Evolutionary conservation across 257 asterid species (phyloP).

Genomic region (Nyctanthes arbortristis): DNA sequence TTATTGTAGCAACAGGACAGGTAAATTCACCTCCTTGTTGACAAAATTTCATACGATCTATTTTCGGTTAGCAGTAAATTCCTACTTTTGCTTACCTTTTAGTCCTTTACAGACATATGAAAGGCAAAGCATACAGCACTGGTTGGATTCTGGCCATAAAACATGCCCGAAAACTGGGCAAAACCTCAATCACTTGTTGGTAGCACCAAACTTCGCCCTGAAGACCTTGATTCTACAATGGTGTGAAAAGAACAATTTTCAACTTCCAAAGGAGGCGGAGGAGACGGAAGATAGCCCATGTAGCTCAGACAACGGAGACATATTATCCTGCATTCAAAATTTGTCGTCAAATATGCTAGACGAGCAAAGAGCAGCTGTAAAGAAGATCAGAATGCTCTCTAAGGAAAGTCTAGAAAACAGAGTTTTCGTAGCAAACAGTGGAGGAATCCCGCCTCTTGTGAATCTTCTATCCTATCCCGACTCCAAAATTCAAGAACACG

Average conservation of each 20-base stretch:
- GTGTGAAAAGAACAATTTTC: conserved; percentile 64
- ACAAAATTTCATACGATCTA: background rate
- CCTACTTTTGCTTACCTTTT: background rate
- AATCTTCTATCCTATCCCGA: conserved; percentile 74
- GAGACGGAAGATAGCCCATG: conserved; percentile 19
- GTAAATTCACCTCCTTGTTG: conserved; percentile 26
- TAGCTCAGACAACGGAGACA: conserved; percentile 25
- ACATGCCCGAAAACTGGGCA: conserved; percentile 91
- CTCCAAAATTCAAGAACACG: conserved; percentile 74
- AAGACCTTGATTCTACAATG: conserved; percentile 68
- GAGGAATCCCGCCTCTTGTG: conserved; percentile 71
- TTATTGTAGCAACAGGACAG: conserved; percentile 88
- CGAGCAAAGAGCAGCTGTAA: conserved; percentile 66
- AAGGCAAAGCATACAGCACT: conserved; percentile 73
- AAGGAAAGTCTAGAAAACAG: conserved; percentile 74
- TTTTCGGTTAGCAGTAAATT: background rate
- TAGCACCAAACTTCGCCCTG: conserved; percentile 85
- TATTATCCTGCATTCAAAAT: conserved; percentile 39
- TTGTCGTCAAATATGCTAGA: conserved; percentile 59
- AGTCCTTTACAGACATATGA: conserved; percentile 64
- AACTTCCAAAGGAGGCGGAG: conserved; percentile 41
- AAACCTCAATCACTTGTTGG: conserved; percentile 39
- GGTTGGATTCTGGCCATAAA: conserved; percentile 64
- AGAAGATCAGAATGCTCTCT: conserved; percentile 64
- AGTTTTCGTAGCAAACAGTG: conserved; percentile 52